phyloP scores from a whole-genome alignment of 129 eudicot species.

The Tagetes patula region DNA sequence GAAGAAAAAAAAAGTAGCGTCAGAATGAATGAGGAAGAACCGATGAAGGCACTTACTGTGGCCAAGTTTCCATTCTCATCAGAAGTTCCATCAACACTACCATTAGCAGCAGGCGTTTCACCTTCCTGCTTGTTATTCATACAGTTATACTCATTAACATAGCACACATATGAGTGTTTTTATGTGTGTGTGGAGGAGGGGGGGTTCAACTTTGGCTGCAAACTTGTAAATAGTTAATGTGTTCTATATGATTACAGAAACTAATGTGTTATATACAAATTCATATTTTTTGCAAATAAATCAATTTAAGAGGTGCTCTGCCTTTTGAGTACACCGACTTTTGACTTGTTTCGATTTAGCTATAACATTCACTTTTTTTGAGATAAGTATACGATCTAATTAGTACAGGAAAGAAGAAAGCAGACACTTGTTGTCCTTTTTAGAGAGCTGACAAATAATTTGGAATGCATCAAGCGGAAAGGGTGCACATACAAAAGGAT shows the following conservation, averaged over 20 bases:
- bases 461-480: neutral
- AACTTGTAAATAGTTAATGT: too few species aligned
- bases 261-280: too few species aligned
- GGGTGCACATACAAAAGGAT: neutral
- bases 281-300: neutral
- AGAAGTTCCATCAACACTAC: constrained; percentile 36
- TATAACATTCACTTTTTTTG: neutral
- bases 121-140: constrained; percentile 49
- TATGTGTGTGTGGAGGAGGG: neutral
- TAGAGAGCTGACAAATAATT: neutral
- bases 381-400: too few species aligned
- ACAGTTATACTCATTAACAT: constrained; percentile 6
- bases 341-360: neutral
- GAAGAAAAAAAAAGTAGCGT: neutral
- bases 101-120: constrained; percentile 37
- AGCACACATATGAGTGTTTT: neutral
- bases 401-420: neutral
- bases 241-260: too few species aligned
- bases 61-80: constrained; percentile 36
- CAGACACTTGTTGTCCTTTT: neutral
- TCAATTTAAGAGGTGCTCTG: neutral
- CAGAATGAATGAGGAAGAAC: neutral
- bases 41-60: constrained; percentile 40
- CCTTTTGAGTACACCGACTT: neutral
- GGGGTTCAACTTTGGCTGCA: neutral